Conservation (phyloP, 768 basidiomycete species). For the Vararia minispora region DNA sequence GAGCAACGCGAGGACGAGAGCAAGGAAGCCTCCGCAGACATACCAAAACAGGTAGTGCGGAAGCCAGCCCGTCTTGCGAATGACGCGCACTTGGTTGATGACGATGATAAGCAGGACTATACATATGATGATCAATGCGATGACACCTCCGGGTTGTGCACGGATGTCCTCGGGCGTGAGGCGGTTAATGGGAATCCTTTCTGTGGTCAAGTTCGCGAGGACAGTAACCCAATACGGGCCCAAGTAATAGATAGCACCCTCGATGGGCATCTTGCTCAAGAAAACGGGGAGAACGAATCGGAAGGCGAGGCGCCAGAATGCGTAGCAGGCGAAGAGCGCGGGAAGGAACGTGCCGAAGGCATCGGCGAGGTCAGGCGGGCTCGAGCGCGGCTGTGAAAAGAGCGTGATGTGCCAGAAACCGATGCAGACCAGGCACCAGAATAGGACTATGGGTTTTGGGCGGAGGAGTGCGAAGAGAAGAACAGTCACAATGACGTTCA, state of each 20-base stretch:
- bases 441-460: slow-evolving; percentile 55
- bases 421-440: slow-evolving; percentile 72
- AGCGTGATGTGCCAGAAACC: slow-evolving; percentile 80
- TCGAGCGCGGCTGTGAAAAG: slow-evolving; percentile 60
- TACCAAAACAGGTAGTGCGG: slow-evolving; percentile 72
- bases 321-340: slow-evolving; percentile 64
- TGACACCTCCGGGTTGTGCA: slow-evolving; percentile 55
- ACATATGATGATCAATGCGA: slow-evolving; percentile 56
- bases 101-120: slow-evolving; percentile 47
- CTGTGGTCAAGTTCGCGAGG: slow-evolving; percentile 59
- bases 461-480: slow-evolving; percentile 63
- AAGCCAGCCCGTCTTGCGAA: slow-evolving; percentile 78
- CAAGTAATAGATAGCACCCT: slow-evolving; percentile 64
- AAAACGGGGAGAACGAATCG: slow-evolving; percentile 69
- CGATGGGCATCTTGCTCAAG: slow-evolving; percentile 46
- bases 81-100: slow-evolving; percentile 70
- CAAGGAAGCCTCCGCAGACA: slow-evolving; percentile 49
- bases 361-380: slow-evolving; percentile 58
- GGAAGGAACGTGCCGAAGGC: slow-evolving; percentile 75
- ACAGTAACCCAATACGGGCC: slow-evolving; percentile 72
- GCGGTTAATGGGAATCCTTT: slow-evolving; percentile 65
- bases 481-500: slow-evolving; percentile 60
- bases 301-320: slow-evolving; percentile 67
- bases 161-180: slow-evolving; percentile 60
- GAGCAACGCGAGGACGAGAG: slow-evolving; percentile 53